A percentile compares a stretch with the other conserved stretches of the same genome.
These are phyloP conservation scores for Pseudoturritis turrita DNA, from an alignment of 345 rosid genomes.

Conservation along the genomic window DNA sequence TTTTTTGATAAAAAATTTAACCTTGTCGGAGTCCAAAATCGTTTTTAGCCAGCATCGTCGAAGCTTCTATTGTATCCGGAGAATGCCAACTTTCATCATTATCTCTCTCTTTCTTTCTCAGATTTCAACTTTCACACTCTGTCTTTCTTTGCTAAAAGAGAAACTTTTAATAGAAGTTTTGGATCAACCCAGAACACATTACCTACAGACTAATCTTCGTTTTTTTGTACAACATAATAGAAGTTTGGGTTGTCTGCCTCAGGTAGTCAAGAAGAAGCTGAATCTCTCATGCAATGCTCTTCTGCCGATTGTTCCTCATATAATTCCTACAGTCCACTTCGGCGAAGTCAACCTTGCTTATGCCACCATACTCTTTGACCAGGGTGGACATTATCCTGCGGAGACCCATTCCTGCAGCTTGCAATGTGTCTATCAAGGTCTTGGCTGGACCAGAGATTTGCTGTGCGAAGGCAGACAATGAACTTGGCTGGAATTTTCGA, in stretches of 20 bases:
- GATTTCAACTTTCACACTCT: too few relatives aligned
- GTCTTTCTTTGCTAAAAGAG: too few relatives aligned
- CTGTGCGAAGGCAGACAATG: slow-evolving; percentile 51
- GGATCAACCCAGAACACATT: slow-evolving; percentile 52
- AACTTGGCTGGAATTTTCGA: too few relatives aligned
- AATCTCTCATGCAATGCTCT: slow-evolving; percentile 45
- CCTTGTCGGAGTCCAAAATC: too few relatives aligned
- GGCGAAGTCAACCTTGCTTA: slow-evolving; percentile 54
- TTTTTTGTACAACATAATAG: slow-evolving; percentile 37
- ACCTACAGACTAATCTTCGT: slow-evolving; percentile 38
- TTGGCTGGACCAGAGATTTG: slow-evolving; percentile 62
- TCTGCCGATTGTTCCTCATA: slow-evolving; percentile 51
- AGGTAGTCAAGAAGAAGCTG: slow-evolving; percentile 51
- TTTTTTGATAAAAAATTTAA: too few relatives aligned
- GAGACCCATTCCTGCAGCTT: slow-evolving; percentile 65
- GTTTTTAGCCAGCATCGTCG: too few relatives aligned
- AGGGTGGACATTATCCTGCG: slow-evolving; percentile 56
- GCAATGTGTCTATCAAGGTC: slow-evolving; percentile 58
- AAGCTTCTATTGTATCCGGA: too few relatives aligned
- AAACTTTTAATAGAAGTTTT: too few relatives aligned
- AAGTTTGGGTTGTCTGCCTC: slow-evolving; percentile 41
- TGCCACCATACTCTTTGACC: slow-evolving; percentile 57
- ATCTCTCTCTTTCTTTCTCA: too few relatives aligned
- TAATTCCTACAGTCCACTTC: slow-evolving; percentile 59
- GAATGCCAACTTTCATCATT: too few relatives aligned